A percentile compares a stretch with the other conserved stretches of the same genome.
phyloP scores from a whole-genome alignment of 192 early-diverging fungal genomes.

The Podila verticillata region DNA sequence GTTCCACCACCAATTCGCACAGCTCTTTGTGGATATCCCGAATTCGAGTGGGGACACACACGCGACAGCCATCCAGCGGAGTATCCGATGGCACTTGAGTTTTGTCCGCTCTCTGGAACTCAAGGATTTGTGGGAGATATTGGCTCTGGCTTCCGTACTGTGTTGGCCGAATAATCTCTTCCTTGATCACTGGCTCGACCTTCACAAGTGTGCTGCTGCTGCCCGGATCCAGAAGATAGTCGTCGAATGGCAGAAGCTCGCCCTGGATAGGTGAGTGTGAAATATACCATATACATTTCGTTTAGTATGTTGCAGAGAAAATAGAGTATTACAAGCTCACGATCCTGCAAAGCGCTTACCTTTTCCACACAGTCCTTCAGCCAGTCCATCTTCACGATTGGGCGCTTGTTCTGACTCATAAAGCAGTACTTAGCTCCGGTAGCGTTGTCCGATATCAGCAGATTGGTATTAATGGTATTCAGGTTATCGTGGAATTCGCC shows the following conservation, averaged over 20 bases:
- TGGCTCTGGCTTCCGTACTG: background rate
- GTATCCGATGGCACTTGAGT: conserved; percentile 13
- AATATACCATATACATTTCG: too few relatives aligned
- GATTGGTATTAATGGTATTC: conserved; percentile 10
- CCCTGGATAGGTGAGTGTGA: conserved; percentile 11
- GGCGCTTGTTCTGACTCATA: conserved; percentile 11
- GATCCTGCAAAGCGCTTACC: conserved; percentile 2
- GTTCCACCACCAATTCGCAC: conserved; percentile 10
- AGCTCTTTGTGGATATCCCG: conserved; percentile 17
- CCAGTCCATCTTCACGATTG: conserved; percentile 33
- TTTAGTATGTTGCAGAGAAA: too few relatives aligned
- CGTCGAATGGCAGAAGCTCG: conserved; percentile 2
- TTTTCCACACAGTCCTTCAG: conserved; percentile 18
- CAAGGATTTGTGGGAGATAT: background rate
- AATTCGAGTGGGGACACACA: conserved; percentile 28
- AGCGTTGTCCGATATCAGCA: conserved; percentile 25
- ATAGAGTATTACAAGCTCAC: too few relatives aligned
- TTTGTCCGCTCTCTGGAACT: background rate
- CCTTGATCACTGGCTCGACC: background rate
- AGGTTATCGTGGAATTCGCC: conserved; percentile 17
- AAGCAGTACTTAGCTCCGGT: conserved; percentile 22
- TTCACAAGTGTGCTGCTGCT: background rate
- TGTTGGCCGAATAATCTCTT: background rate
- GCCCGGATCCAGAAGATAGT: conserved; percentile 6
- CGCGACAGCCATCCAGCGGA: conserved; percentile 11